Percentiles rank a stretch among this genome's conserved stretches.
Conservation (phyloP, 1,284 basidiomycete genomes). For the Sporisorium graminicola region DNA sequence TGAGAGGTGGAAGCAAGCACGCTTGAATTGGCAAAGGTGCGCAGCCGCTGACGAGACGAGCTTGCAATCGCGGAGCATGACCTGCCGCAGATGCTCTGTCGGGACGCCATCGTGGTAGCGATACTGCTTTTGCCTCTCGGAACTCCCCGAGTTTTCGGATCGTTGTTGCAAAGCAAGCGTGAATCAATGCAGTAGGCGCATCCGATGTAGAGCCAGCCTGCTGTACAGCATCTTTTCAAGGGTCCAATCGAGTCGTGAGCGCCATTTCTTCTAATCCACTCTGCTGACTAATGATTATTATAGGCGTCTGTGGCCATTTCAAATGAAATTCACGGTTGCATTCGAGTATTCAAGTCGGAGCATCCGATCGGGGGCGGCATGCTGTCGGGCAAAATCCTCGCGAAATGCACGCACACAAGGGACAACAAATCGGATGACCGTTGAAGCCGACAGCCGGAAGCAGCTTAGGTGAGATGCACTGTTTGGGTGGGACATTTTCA, state of each 20-base stretch:
- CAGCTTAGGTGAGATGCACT: constrained; percentile 20
- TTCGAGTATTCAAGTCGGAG: too few relatives aligned
- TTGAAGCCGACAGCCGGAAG: constrained; percentile 32
- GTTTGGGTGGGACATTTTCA: too few relatives aligned
- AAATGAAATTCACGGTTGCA: too few relatives aligned
- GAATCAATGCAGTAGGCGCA: not conserved
- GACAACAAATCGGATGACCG: constrained; percentile 16
- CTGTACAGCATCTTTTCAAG: not conserved
- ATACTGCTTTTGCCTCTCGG: not conserved
- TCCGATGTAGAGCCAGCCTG: not conserved
- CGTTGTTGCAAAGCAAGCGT: not conserved
- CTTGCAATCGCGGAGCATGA: constrained; percentile 1
- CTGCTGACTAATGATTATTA: too few relatives aligned
- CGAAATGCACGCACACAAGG: too few relatives aligned
- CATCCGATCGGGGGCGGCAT: too few relatives aligned
- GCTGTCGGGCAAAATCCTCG: too few relatives aligned
- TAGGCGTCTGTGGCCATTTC: too few relatives aligned
- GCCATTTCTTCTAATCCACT: not conserved
- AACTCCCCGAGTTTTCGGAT: not conserved
- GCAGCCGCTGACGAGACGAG: constrained; percentile 1
- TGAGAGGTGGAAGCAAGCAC: not conserved
- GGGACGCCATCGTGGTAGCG: constrained; percentile 19
- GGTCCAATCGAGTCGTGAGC: too few relatives aligned
- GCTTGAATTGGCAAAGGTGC: constrained; percentile 3
- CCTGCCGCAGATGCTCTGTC: constrained; percentile 4